Percentiles rank a stretch among this genome's conserved stretches.
Conservation (phyloP, 106 monocot species). For the Acorus calamus region DNA sequence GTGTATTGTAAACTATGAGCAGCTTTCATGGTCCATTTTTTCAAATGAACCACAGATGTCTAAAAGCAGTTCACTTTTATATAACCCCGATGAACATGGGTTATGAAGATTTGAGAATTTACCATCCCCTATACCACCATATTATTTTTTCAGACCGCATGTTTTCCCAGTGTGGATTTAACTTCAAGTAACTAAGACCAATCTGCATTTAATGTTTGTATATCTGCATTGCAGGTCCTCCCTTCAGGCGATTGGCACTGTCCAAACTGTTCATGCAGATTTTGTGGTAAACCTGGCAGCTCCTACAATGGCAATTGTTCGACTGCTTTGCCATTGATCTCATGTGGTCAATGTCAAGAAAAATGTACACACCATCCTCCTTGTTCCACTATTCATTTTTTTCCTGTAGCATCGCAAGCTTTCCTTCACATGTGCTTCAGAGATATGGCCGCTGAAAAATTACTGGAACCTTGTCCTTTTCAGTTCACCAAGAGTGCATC, state of each 20-base stretch:
- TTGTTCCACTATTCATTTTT: not conserved
- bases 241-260: slow-evolving; percentile 80
- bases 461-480: slow-evolving; percentile 13
- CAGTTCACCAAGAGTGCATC: slow-evolving; percentile 72
- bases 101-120: no score
- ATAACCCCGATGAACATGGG: not conserved
- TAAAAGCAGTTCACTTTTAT: no score
- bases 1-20: no score
- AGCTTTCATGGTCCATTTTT: no score
- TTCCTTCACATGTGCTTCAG: not conserved
- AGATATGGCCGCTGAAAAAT: slow-evolving; percentile 1
- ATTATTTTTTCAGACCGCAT: no score
- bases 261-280: slow-evolving; percentile 69
- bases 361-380: slow-evolving; percentile 45
- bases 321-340: slow-evolving; percentile 21
- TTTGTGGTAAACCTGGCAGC: slow-evolving; percentile 39
- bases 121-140: no score
- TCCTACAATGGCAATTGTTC: not conserved
- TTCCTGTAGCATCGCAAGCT: not conserved
- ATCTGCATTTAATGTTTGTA: no score
- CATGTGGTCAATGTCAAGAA: slow-evolving; percentile 61
- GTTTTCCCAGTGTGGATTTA: no score
- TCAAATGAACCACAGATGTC: no score
- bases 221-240: slow-evolving; percentile 44
- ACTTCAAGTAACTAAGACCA: no score